A percentile compares a stretch with the other conserved stretches of the same genome.
Evolutionary conservation across 768 basidiomycete genomes (phyloP).

Genomic region (Boletellus ananas): DNA sequence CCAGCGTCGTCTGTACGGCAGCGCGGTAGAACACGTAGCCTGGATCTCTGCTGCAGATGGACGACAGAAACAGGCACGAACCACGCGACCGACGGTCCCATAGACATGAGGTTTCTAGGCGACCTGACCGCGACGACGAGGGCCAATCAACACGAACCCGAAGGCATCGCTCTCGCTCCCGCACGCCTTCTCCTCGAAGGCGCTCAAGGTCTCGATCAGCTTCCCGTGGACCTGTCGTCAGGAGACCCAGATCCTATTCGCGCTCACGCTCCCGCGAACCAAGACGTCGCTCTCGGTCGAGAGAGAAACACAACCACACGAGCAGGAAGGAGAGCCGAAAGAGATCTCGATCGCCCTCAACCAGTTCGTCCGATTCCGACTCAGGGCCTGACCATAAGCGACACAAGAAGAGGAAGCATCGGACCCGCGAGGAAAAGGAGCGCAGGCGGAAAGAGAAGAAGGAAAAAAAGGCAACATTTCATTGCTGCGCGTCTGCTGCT

Average conservation of each 20-base stretch:
- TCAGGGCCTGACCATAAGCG: slow-evolving; percentile 32
- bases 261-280: slow-evolving; percentile 27
- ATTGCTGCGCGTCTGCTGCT: neutral
- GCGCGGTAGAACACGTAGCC: slow-evolving; percentile 23
- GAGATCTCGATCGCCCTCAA: slow-evolving; percentile 36
- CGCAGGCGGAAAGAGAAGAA: slow-evolving; percentile 64
- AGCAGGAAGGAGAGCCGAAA: slow-evolving; percentile 30
- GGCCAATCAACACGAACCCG: slow-evolving; percentile 3
- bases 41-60: slow-evolving; percentile 13
- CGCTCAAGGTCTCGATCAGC: slow-evolving; percentile 27
- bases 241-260: slow-evolving; percentile 18
- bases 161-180: slow-evolving; percentile 21
- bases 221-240: slow-evolving; percentile 16
- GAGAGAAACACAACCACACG: slow-evolving; percentile 21
- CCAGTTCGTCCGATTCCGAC: slow-evolving; percentile 38
- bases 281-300: slow-evolving; percentile 35
- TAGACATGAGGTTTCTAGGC: slow-evolving; percentile 12
- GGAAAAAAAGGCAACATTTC: slow-evolving; percentile 55
- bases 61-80: slow-evolving; percentile 15
- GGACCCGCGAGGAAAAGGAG: slow-evolving; percentile 46
- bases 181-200: slow-evolving; percentile 16
- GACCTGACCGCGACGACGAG: slow-evolving; percentile 7
- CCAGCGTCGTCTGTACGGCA: slow-evolving; percentile 19
- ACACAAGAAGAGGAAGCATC: slow-evolving; percentile 44
- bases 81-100: slow-evolving; percentile 19